Percentiles rank a stretch among this genome's conserved stretches.
Evolutionary conservation across 495 filamentous ascomycete genomes (phyloP).

Genomic region (Parathielavia hyrcaniae): DNA sequence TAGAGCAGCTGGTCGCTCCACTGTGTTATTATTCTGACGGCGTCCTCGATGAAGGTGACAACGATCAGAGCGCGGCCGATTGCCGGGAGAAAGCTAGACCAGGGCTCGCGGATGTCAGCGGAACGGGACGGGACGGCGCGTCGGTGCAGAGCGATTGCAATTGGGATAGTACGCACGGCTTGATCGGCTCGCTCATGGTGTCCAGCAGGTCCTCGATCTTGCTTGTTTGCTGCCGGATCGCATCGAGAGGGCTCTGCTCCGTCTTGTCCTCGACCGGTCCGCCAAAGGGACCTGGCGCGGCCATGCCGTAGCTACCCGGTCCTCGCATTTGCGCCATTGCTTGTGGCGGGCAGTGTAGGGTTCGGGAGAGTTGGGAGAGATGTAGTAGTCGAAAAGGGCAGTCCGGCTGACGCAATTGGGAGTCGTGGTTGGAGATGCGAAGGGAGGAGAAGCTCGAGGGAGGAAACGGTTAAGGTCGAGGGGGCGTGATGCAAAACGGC

Average conservation of each 20-base stretch:
- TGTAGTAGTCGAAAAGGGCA: conserved; percentile 8
- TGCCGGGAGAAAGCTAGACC: conserved; percentile 75
- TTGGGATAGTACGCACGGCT: conserved; percentile 66
- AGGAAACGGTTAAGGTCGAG: not conserved
- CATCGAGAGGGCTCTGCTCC: conserved; percentile 80
- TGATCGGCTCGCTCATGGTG: conserved; percentile 80
- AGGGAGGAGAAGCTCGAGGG: not conserved
- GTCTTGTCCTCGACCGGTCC: conserved; percentile 46
- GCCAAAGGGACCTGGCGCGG: conserved; percentile 66
- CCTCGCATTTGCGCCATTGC: conserved; percentile 93
- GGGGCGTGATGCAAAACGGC: not conserved
- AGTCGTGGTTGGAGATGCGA: not conserved
- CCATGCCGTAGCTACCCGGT: conserved; percentile 92
- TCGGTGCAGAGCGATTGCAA: not conserved
- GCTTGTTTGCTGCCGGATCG: conserved; percentile 88
- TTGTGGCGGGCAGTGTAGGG: conserved; percentile 1
- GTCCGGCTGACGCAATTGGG: conserved; percentile 28
- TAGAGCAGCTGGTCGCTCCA: conserved; percentile 94
- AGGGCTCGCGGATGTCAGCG: conserved; percentile 6
- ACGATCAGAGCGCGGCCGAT: conserved; percentile 97
- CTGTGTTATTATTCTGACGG: conserved; percentile 92
- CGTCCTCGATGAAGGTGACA: conserved; percentile 96
- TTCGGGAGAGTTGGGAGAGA: conserved; percentile 1
- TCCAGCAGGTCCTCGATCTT: conserved; percentile 97
- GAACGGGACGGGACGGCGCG: not conserved